Evolutionary conservation across 129 eudicot genomes (phyloP).

Genomic region (Pulicaria dysenterica): DNA sequence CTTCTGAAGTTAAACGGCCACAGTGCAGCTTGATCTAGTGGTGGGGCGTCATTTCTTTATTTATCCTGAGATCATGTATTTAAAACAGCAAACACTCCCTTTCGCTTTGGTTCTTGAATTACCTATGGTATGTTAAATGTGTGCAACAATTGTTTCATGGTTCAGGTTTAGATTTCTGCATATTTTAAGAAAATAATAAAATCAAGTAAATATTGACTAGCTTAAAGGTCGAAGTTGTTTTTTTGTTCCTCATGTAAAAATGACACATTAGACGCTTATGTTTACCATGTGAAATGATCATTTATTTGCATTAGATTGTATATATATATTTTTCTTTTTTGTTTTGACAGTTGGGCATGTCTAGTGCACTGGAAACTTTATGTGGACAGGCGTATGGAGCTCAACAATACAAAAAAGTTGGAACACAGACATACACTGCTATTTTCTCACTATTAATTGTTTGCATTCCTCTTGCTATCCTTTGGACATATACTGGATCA

Average conservation of each 20-base stretch:
- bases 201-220: no score
- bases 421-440: conserved; percentile 71
- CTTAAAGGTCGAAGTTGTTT: no score
- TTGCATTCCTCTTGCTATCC: conserved; percentile 61
- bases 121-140: background rate
- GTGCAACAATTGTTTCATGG: background rate
- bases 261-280: no score
- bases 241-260: no score
- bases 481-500: conserved; percentile 56
- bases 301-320: background rate
- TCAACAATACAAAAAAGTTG: conserved; percentile 66
- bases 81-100: background rate
- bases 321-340: background rate
- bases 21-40: background rate
- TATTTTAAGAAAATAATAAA: no score
- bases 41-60: background rate
- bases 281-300: no score
- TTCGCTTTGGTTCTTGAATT: background rate
- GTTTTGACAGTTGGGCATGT: conserved; percentile 63
- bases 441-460: conserved; percentile 54
- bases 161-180: background rate
- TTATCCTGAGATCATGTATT: background rate
- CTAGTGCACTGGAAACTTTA: conserved; percentile 74
- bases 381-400: conserved; percentile 89
- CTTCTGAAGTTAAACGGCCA: background rate